A percentile compares a stretch with the other conserved stretches of the same genome.
Evolutionary conservation across 2,329 filamentous ascomycete species (phyloP).

Genomic region (Fusarium tanahbumbuense): DNA sequence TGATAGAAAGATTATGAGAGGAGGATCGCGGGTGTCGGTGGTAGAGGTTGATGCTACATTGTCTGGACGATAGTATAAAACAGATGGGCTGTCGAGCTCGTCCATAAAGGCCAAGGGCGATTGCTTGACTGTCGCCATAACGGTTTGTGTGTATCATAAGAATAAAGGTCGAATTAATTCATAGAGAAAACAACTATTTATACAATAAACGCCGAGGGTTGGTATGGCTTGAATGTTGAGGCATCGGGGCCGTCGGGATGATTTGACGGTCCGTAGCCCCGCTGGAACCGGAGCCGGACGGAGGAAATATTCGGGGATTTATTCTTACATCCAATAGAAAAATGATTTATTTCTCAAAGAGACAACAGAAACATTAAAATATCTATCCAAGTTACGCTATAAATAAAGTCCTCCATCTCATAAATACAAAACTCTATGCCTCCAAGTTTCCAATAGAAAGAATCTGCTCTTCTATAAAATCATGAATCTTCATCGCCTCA

Average conservation of each 20-base stretch:
- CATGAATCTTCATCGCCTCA: conserved; percentile 44
- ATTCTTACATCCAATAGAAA: not conserved
- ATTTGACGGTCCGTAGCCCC: conserved; percentile 32
- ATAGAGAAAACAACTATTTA: not conserved
- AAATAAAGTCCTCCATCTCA: not conserved
- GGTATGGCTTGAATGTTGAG: not conserved
- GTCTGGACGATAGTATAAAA: conserved; percentile 49
- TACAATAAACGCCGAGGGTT: not conserved
- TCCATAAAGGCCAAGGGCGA: conserved; percentile 52
- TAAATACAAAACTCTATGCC: not conserved
- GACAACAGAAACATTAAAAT: not conserved
- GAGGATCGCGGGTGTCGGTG: conserved; percentile 49
- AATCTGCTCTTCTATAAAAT: conserved; percentile 42
- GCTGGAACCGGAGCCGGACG: conserved; percentile 24
- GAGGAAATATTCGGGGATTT: conserved; percentile 25
- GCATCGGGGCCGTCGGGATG: conserved; percentile 10
- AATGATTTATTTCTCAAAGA: not conserved
- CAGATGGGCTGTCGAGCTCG: conserved; percentile 50
- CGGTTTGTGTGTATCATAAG: not conserved
- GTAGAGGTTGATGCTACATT: not conserved
- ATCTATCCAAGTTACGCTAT: not conserved
- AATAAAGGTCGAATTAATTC: not conserved
- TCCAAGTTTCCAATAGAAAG: conserved; percentile 9
- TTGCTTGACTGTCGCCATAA: conserved; percentile 46
- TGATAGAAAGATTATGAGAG: conserved; percentile 60